These are phyloP conservation scores for Raphanus hybrid DNA, from an alignment of 441 rosid genomes.

Conservation along the genomic window DNA sequence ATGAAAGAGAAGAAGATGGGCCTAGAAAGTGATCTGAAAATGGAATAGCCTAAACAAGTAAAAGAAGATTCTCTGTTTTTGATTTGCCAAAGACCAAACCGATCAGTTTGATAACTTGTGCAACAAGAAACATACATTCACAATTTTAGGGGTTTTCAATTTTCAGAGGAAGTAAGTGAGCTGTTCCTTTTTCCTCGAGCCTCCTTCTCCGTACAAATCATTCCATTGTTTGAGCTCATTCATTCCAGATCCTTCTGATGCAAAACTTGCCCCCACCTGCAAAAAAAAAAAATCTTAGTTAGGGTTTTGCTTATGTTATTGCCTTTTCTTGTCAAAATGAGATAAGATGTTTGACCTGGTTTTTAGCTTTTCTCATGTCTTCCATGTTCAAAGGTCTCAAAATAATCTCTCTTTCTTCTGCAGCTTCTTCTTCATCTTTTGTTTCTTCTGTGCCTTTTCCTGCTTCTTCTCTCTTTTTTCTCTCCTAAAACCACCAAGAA, in stretches of 20 bases:
- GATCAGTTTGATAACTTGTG: conserved; percentile 4
- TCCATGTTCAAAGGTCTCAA: conserved; percentile 12
- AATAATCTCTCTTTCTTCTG: not conserved
- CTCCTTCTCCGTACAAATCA: conserved; percentile 8
- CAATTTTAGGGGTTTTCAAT: not conserved
- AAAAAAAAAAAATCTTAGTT: not conserved
- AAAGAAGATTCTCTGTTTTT: not conserved
- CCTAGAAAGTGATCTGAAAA: not conserved
- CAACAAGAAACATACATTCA: not conserved
- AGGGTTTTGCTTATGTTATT: not conserved
- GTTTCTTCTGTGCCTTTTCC: not conserved
- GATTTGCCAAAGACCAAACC: not conserved
- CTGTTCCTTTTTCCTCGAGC: conserved; percentile 7
- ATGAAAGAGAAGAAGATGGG: conserved; percentile 1
- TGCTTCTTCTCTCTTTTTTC: conserved; percentile 1
- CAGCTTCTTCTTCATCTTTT: not conserved
- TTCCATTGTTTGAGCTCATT: conserved; percentile 1
- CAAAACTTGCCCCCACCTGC: not conserved
- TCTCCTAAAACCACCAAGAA: not conserved
- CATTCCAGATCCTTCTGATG: conserved; percentile 11
- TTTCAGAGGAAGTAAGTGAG: conserved; percentile 1
- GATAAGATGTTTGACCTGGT: conserved; percentile 3
- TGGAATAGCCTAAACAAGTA: not conserved
- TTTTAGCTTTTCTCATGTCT: conserved; percentile 11
- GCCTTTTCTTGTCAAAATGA: not conserved